These are phyloP conservation scores for Diplodia intermedia DNA, from an alignment of 2,329 filamentous ascomycete species.

Conservation along the genomic window DNA sequence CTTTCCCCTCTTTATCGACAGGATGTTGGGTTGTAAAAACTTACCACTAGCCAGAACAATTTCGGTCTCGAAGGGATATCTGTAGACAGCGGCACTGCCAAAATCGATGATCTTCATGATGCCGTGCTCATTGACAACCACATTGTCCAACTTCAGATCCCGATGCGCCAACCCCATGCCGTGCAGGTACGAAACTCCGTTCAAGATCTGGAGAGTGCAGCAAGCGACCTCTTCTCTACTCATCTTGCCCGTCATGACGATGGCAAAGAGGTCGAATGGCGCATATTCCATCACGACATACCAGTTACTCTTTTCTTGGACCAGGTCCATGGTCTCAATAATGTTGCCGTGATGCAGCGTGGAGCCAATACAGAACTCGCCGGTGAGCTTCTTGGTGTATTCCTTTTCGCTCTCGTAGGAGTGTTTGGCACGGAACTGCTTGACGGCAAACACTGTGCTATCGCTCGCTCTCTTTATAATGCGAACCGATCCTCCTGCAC, in stretches of 20 bases:
- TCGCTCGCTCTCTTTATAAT: slow-evolving; percentile 94
- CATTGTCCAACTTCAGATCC: slow-evolving; percentile 96
- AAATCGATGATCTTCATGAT: slow-evolving; percentile 99
- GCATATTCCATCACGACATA: slow-evolving; percentile 99
- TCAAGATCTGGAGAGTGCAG: slow-evolving; percentile 91
- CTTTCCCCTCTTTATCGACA: background rate
- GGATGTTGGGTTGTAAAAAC: slow-evolving; percentile 40
- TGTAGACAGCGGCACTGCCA: slow-evolving; percentile 94
- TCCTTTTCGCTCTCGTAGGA: slow-evolving; percentile 93
- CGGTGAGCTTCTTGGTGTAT: slow-evolving; percentile 97
- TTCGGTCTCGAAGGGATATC: slow-evolving; percentile 94
- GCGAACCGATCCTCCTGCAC: slow-evolving; percentile 91
- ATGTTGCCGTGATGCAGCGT: slow-evolving; percentile 97
- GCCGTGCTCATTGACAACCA: slow-evolving; percentile 92
- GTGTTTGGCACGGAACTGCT: slow-evolving; percentile 92
- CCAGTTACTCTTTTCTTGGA: slow-evolving; percentile 93
- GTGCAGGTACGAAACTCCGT: slow-evolving; percentile 92
- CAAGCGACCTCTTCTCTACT: slow-evolving; percentile 87
- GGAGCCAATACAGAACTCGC: slow-evolving; percentile 97
- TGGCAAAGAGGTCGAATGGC: slow-evolving; percentile 93
- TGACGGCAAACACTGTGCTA: slow-evolving; percentile 93
- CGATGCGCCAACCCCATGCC: slow-evolving; percentile 93
- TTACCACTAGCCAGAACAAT: slow-evolving; percentile 81
- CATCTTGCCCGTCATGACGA: slow-evolving; percentile 99
- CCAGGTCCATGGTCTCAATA: slow-evolving; percentile 95